Percentiles rank a stretch among this genome's conserved stretches.
These are phyloP conservation scores for Epithele typhae DNA, from an alignment of 768 basidiomycete species.

Conservation along the genomic window DNA sequence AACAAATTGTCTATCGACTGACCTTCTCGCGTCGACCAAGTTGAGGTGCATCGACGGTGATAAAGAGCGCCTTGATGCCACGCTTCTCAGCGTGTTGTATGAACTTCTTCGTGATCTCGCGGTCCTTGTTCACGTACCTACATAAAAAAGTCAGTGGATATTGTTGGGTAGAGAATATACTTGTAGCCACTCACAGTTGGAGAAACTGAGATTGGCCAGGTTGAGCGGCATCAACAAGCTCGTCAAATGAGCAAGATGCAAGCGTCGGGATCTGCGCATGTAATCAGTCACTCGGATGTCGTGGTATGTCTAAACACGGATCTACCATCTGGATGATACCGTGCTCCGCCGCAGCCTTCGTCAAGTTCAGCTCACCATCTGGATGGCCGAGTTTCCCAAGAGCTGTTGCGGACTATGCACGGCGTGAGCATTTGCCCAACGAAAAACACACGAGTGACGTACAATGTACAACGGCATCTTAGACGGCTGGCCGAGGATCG, in stretches of 20 bases:
- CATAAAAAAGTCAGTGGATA: background rate
- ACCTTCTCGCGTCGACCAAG: slow-evolving; percentile 90
- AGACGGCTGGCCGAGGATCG: slow-evolving; percentile 72
- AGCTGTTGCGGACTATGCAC: slow-evolving; percentile 62
- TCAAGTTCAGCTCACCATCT: slow-evolving; percentile 89
- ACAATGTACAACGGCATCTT: slow-evolving; percentile 69
- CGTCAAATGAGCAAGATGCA: slow-evolving; percentile 94
- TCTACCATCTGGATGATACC: slow-evolving; percentile 70
- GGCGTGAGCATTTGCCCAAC: background rate
- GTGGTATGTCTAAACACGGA: no score
- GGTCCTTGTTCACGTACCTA: slow-evolving; percentile 47
- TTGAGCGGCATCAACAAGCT: slow-evolving; percentile 82
- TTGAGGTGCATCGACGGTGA: slow-evolving; percentile 97
- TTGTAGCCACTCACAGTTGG: slow-evolving; percentile 55
- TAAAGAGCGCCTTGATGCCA: slow-evolving; percentile 91
- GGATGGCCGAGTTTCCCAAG: slow-evolving; percentile 94
- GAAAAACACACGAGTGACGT: slow-evolving; percentile 1
- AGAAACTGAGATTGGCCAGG: slow-evolving; percentile 81
- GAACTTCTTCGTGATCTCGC: slow-evolving; percentile 76
- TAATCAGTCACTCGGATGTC: background rate
- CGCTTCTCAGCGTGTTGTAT: slow-evolving; percentile 88
- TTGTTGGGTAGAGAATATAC: background rate
- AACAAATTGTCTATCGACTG: no score
- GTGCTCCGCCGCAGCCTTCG: slow-evolving; percentile 81
- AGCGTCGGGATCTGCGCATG: slow-evolving; percentile 81